Conservation (phyloP, 1,284 basidiomycete genomes). For the Meira miltonrushii region DNA sequence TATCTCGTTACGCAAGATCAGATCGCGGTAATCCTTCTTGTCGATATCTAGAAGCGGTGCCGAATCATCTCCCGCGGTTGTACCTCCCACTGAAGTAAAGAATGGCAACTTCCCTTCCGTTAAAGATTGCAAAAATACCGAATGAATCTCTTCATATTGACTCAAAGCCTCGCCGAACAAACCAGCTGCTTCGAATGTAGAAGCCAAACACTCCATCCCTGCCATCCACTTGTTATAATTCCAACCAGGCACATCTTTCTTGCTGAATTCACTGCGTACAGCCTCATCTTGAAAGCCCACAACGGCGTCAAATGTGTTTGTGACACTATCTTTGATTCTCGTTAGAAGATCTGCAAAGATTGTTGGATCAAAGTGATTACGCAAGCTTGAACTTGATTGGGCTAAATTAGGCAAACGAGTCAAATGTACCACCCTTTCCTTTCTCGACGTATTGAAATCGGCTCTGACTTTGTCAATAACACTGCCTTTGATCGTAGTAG, state of each 20-base stretch:
- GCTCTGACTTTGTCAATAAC: conserved; percentile 84
- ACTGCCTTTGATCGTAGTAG: conserved; percentile 70
- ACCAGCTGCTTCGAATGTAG: conserved; percentile 83
- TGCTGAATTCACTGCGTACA: conserved; percentile 12
- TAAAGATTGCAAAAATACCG: conserved; percentile 60
- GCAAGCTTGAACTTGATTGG: conserved; percentile 59
- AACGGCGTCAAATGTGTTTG: conserved; percentile 73
- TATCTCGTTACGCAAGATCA: conserved; percentile 84
- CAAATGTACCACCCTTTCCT: conserved; percentile 57
- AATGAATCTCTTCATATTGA: conserved; percentile 87
- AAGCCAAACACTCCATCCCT: conserved; percentile 80
- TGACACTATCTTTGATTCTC: conserved; percentile 81
- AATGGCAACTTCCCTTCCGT: conserved; percentile 19
- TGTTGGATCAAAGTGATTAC: conserved; percentile 61
- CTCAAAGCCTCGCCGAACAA: conserved; percentile 81
- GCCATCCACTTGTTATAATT: conserved; percentile 64
- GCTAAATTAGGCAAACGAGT: conserved; percentile 29
- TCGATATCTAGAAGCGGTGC: conserved; percentile 69
- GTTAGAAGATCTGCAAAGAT: conserved; percentile 82
- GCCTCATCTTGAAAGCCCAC: conserved; percentile 55
- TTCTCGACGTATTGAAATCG: conserved; percentile 85
- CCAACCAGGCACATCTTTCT: conserved; percentile 26
- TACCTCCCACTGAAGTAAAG: conserved; percentile 30
- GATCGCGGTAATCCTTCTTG: conserved; percentile 79
- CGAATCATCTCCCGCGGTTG: conserved; percentile 67